Evolutionary conservation across 2,329 filamentous ascomycete species (phyloP).

Genomic region (Colletotrichum higginsianum): DNA sequence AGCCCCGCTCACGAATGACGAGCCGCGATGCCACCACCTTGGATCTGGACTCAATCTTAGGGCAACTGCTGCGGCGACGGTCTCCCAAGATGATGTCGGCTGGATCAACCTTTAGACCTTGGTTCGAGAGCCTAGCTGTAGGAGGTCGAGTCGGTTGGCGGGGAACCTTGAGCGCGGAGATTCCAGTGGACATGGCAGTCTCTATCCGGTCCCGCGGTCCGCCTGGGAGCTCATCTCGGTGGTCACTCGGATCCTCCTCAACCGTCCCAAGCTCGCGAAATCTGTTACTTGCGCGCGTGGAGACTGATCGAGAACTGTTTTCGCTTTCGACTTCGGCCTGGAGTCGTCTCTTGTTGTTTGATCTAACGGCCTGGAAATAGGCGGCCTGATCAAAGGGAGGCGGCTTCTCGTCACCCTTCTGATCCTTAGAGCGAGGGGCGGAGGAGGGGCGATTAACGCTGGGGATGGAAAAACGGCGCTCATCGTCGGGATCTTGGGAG

Average conservation of each 20-base stretch:
- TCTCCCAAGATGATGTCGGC: conserved; percentile 2
- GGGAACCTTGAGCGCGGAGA: conserved; percentile 4
- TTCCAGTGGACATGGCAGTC: conserved; percentile 18
- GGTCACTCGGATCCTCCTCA: conserved; percentile 26
- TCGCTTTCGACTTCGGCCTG: conserved; percentile 35
- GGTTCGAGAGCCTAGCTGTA: conserved; percentile 18
- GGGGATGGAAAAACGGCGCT: conserved; percentile 13
- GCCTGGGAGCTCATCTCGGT: conserved; percentile 12
- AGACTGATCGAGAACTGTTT: conserved; percentile 30
- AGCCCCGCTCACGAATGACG: conserved; percentile 40
- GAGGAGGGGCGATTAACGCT: conserved; percentile 5
- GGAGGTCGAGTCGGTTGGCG: conserved; percentile 7
- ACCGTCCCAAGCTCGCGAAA: conserved; percentile 34
- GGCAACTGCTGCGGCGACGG: conserved; percentile 34
- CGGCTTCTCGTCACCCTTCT: conserved; percentile 5
- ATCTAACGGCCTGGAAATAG: conserved; percentile 28
- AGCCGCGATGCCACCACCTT: conserved; percentile 23
- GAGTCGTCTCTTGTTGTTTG: conserved; percentile 15
- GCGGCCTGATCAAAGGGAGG: conserved; percentile 17
- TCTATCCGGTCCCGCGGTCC: conserved; percentile 28
- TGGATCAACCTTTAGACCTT: conserved; percentile 26
- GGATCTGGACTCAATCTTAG: conserved; percentile 12
- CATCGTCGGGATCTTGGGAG: conserved; percentile 1
- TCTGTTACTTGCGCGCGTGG: conserved; percentile 35
- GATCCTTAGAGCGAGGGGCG: not conserved